Conservation (phyloP, 768 basidiomycete genomes). For the Lactarius vividus region DNA sequence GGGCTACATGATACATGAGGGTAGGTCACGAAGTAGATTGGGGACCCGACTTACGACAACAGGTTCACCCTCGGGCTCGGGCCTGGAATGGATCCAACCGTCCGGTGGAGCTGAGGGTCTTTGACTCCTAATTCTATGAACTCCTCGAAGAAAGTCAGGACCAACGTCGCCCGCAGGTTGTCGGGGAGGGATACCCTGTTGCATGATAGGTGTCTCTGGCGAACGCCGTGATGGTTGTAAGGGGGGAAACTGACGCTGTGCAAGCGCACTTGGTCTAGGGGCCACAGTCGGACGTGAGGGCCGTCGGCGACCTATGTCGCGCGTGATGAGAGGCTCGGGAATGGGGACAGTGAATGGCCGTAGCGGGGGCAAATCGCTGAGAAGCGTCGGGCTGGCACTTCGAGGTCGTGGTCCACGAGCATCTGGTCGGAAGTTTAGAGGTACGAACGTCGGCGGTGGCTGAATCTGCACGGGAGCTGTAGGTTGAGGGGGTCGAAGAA, state of each 20-base stretch:
- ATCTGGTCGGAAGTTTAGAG: conserved; percentile 53
- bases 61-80: neutral
- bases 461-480: conserved; percentile 42
- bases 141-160: neutral
- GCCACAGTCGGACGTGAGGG: neutral
- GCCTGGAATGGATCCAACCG: conserved; percentile 7
- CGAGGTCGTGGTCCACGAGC: conserved; percentile 39
- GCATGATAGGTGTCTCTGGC: neutral
- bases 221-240: neutral
- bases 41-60: neutral
- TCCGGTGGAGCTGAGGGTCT: neutral
- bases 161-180: neutral
- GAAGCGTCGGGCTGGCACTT: conserved; percentile 41
- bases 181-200: neutral
- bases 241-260: neutral
- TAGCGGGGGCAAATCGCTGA: conserved; percentile 33
- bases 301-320: conserved; percentile 17
- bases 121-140: neutral
- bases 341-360: conserved; percentile 28
- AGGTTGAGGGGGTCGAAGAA: conserved; percentile 49
- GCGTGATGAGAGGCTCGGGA: conserved; percentile 16
- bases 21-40: no score
- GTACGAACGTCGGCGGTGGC: conserved; percentile 51
- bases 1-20: conserved; percentile 11
- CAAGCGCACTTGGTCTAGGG: conserved; percentile 1